Conservation (phyloP, 768 basidiomycete species). For the Mycena haematopus region DNA sequence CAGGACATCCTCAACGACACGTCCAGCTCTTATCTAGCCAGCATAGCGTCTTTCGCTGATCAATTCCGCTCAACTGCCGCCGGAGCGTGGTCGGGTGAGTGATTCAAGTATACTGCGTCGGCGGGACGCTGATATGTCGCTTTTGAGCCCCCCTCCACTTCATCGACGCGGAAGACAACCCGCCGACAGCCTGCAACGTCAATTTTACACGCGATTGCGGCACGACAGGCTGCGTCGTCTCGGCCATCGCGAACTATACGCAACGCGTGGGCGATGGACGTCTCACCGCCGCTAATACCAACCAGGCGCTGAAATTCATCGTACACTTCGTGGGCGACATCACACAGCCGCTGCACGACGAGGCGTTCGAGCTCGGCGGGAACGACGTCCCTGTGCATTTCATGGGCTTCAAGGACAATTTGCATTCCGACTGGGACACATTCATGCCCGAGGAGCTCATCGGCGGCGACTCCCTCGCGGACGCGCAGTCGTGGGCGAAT, state of each 20-base stretch:
- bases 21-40: slow-evolving; percentile 33
- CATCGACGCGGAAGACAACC: slow-evolving; percentile 43
- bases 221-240: slow-evolving; percentile 31
- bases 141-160: slow-evolving; percentile 41
- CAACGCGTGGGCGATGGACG: slow-evolving; percentile 37
- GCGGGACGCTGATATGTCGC: slow-evolving; percentile 33
- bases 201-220: slow-evolving; percentile 42
- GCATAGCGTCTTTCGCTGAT: slow-evolving; percentile 35
- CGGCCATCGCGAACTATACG: slow-evolving; percentile 49
- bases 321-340: slow-evolving; percentile 40
- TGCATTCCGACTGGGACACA: slow-evolving; percentile 37
- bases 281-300: slow-evolving; percentile 36
- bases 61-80: slow-evolving; percentile 13
- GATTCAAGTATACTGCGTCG: neutral
- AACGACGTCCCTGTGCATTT: slow-evolving; percentile 34
- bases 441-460: slow-evolving; percentile 29
- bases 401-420: slow-evolving; percentile 33
- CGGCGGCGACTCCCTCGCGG: slow-evolving; percentile 29
- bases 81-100: slow-evolving; percentile 22
- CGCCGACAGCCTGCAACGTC: slow-evolving; percentile 42
- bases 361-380: slow-evolving; percentile 37
- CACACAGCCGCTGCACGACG: slow-evolving; percentile 39
- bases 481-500: slow-evolving; percentile 31
- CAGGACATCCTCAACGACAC: slow-evolving; percentile 26
- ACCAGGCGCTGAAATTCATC: slow-evolving; percentile 44